A percentile compares a stretch with the other conserved stretches of the same genome.
phyloP scores from a whole-genome alignment of 768 basidiomycete genomes.

The Mycena crocata region DNA sequence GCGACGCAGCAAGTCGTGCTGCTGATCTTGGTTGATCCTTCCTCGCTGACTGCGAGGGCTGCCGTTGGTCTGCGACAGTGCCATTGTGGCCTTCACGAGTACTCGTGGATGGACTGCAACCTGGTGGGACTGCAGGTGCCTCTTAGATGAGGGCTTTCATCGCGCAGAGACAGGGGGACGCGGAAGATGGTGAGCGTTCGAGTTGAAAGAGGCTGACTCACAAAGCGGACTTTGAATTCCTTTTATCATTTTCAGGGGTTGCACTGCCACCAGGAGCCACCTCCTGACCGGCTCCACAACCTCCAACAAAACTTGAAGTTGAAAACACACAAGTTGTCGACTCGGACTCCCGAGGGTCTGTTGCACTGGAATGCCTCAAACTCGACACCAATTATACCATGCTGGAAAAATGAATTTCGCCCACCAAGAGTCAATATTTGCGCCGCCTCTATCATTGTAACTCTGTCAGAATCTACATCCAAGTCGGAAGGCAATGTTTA shows the following conservation, averaged over 20 bases:
- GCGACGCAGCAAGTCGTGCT: constrained; percentile 20
- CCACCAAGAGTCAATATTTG: too few species aligned
- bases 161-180: background rate
- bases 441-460: too few species aligned
- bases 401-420: too few species aligned
- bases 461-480: too few species aligned
- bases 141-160: constrained; percentile 9
- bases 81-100: constrained; percentile 1
- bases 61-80: background rate
- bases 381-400: too few species aligned
- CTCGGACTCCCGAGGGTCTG: too few species aligned
- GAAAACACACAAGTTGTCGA: too few species aligned
- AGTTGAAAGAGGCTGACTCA: constrained; percentile 10
- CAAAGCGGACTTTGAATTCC: background rate
- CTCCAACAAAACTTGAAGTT: too few species aligned
- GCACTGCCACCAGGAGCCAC: background rate
- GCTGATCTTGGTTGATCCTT: constrained; percentile 8
- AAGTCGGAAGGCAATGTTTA: too few species aligned
- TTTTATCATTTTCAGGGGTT: background rate
- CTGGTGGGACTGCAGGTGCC: background rate
- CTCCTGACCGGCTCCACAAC: too few species aligned
- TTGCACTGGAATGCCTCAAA: too few species aligned
- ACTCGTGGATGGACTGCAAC: background rate
- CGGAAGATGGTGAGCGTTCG: constrained; percentile 6
- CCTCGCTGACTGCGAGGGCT: background rate